Evolutionary conservation across 1,284 basidiomycete species (phyloP).

Genomic region (Papiliotrema fonsecae): DNA sequence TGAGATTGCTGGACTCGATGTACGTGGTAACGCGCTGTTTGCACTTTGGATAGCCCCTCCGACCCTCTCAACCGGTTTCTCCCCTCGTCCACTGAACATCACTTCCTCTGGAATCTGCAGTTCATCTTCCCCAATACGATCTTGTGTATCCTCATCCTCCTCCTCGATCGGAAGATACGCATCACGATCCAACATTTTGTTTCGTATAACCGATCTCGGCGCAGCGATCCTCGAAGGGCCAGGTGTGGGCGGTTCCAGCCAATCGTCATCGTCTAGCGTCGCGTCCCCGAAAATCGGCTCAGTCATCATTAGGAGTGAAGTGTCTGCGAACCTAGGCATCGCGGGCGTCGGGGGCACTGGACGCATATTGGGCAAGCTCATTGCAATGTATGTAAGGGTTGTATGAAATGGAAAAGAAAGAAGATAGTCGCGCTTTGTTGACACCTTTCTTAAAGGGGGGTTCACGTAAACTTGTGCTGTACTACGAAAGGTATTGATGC

Average conservation of each 20-base stretch:
- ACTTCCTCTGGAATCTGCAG: not conserved
- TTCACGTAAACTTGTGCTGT: no score
- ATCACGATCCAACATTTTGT: no score
- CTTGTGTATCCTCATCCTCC: not conserved
- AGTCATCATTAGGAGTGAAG: conserved; percentile 5
- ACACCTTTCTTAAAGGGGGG: no score
- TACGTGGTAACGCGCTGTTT: no score
- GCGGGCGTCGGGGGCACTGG: conserved; percentile 5
- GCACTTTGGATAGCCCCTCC: no score
- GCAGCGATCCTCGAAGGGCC: not conserved
- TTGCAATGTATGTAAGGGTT: not conserved
- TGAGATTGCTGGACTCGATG: no score
- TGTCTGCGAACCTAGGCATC: conserved; percentile 1
- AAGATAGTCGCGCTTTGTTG: not conserved
- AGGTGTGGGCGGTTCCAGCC: not conserved
- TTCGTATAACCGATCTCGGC: no score
- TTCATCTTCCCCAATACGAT: not conserved
- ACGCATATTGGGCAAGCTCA: conserved; percentile 1
- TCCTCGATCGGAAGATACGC: no score
- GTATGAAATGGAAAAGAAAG: not conserved
- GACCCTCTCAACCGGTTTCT: not conserved
- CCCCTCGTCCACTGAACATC: not conserved
- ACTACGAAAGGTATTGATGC: no score
- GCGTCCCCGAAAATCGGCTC: conserved; percentile 8
- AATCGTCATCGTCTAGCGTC: not conserved